Evolutionary conservation across 2,329 filamentous ascomycete genomes (phyloP), one percentile per base, ranked within the genome.

Genomic region (Chaetoscypha palmicola): DNA sequence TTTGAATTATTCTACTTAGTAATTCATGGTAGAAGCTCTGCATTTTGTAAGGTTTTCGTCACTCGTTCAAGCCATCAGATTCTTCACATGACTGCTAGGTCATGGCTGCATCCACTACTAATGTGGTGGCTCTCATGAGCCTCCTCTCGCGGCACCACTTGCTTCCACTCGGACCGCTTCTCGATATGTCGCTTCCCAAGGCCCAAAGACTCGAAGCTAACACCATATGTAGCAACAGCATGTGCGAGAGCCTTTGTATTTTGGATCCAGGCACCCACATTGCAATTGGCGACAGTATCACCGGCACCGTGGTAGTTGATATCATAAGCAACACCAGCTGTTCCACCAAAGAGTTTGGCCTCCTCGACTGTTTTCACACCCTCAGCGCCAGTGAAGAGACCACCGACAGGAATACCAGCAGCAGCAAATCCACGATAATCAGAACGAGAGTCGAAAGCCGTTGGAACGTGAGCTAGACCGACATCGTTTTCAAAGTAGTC

Each of bases 381-480:
- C 63, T 90, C 85, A 1, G 86, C 86, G 30, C 86, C 86, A 2
- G 85, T 88, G 43, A 84, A 83, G 48, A 90, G 77, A 22, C 86
- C 86, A 19, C 86, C 84, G 1, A 77, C 77, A 0, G 86, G 82
- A 32, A 90, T 87, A 2, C 81, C 81, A 44, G 76, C 72, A 26
- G 77, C 72, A 56, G 89, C 82, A 67, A 91, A 90, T 1, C 78
- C 81, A 39, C 81, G 83, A 56, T 91, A 91, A 64, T 92, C 86
- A 50, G 81, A 86, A 46, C 86, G 79, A 5, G 86, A 86, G 55
- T 88, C 82, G 53, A 92, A 91, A 2, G 78, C 75, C 21, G 85
- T 85, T 46, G 83, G 77, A 0, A 78, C 83, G 60, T 80, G 81
- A 63, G 80, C 79, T 45, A 80, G 69, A 1, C 72, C 79, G 17